These are phyloP conservation scores for Epichloe baconii DNA, from an alignment of 2,329 filamentous ascomycete species.

Conservation along the genomic window DNA sequence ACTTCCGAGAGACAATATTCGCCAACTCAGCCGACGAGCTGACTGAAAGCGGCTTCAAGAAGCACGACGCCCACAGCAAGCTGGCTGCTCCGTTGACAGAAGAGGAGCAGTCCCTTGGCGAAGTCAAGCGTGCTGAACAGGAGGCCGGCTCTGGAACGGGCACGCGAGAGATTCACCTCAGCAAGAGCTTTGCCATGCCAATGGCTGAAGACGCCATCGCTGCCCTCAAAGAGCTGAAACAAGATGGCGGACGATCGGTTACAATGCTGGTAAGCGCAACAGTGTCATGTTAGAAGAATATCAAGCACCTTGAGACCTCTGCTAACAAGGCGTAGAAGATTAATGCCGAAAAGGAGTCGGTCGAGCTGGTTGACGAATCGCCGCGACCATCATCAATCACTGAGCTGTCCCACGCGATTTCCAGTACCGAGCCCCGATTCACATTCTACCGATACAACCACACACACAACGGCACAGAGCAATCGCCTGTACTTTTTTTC, in stretches of 20 bases:
- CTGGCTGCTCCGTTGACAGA: constrained; percentile 62
- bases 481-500: constrained; percentile 59
- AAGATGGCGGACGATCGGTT: constrained; percentile 36
- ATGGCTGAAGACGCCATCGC: constrained; percentile 49
- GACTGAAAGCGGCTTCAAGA: constrained; percentile 54
- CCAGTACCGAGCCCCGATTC: constrained; percentile 57
- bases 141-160: constrained; percentile 58
- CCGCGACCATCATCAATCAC: constrained; percentile 40
- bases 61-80: constrained; percentile 54
- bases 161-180: constrained; percentile 43
- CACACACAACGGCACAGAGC: constrained; percentile 36
- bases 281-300: not conserved
- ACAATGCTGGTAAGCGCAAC: constrained; percentile 49
- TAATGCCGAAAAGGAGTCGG: constrained; percentile 53
- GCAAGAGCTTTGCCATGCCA: constrained; percentile 43
- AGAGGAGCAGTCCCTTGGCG: constrained; percentile 59
- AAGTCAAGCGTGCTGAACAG: constrained; percentile 63
- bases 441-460: constrained; percentile 61
- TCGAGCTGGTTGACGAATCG: constrained; percentile 48
- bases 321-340: constrained; percentile 43
- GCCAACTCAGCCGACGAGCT: constrained; percentile 58
- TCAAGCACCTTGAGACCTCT: not conserved
- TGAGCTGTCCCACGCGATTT: constrained; percentile 48
- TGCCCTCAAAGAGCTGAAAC: constrained; percentile 46
- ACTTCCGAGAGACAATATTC: constrained; percentile 67